phyloP scores from a whole-genome alignment of 108 stramenopile species.

The Fragilariopsis cylindrus region DNA sequence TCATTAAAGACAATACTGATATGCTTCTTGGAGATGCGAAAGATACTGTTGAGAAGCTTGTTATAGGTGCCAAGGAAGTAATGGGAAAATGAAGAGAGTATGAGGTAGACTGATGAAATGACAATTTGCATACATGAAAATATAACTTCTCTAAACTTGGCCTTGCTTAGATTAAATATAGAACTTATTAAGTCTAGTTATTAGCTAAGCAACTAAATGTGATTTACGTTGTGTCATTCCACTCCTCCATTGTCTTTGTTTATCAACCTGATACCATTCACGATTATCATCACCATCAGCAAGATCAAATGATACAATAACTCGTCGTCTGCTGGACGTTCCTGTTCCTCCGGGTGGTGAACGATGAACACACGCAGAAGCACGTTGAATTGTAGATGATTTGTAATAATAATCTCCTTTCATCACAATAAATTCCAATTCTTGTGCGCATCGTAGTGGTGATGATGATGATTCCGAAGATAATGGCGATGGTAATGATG shows the following conservation, averaged over 20 bases:
- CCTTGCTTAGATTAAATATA: too few relatives aligned
- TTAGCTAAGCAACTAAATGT: slow-evolving; percentile 28
- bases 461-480: background rate
- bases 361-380: slow-evolving; percentile 62
- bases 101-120: too few relatives aligned
- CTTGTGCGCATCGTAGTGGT: slow-evolving; percentile 35
- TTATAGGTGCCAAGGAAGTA: slow-evolving; percentile 72
- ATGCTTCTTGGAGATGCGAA: slow-evolving; percentile 98
- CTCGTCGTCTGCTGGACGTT: slow-evolving; percentile 30
- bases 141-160: too few relatives aligned
- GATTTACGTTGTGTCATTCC: slow-evolving; percentile 61
- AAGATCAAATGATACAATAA: slow-evolving; percentile 60
- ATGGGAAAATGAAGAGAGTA: slow-evolving; percentile 36
- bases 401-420: slow-evolving; percentile 63
- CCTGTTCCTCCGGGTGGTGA: slow-evolving; percentile 45
- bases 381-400: slow-evolving; percentile 26
- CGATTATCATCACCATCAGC: slow-evolving; percentile 63
- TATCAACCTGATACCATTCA: slow-evolving; percentile 57
- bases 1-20: slow-evolving; percentile 97
- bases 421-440: slow-evolving; percentile 69
- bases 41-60: slow-evolving; percentile 89
- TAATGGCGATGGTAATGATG: background rate
- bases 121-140: too few relatives aligned
- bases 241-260: slow-evolving; percentile 49
- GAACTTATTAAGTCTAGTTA: background rate